Conservation (phyloP, 768 basidiomycete species). For the Mycena pura region DNA sequence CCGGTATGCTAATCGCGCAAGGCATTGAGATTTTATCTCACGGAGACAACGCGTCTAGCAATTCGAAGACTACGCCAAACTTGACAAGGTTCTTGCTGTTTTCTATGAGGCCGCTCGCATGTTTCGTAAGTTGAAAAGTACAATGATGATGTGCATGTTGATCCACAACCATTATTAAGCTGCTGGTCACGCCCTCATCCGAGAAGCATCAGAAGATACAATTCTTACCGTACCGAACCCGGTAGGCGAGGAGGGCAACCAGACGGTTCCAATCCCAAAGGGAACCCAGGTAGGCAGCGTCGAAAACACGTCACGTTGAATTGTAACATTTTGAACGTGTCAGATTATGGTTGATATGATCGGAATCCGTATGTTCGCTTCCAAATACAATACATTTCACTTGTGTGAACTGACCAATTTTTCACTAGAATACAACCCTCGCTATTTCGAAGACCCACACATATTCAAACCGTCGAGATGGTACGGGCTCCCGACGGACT, state of each 20-base stretch:
- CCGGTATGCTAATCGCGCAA: constrained; percentile 32
- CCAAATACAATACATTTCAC: background rate
- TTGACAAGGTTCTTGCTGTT: too few species aligned
- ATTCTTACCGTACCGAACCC: constrained; percentile 49
- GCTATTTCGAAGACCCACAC: constrained; percentile 54
- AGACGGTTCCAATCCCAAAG: constrained; percentile 45
- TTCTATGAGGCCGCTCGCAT: constrained; percentile 53
- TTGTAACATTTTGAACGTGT: background rate
- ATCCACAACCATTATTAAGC: constrained; percentile 34
- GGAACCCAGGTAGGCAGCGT: constrained; percentile 39
- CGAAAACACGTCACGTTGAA: background rate
- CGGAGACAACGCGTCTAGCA: constrained; percentile 35
- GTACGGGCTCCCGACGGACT: constrained; percentile 49
- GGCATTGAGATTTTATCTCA: background rate
- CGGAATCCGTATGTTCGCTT: constrained; percentile 49
- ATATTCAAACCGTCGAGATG: constrained; percentile 57
- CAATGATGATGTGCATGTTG: background rate
- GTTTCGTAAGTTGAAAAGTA: constrained; percentile 46
- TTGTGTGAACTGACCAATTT: background rate
- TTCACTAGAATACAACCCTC: constrained; percentile 52
- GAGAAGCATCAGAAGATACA: constrained; percentile 52
- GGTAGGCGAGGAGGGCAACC: constrained; percentile 45
- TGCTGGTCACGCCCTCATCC: constrained; percentile 47
- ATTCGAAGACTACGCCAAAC: constrained; percentile 47
- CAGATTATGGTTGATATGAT: constrained; percentile 55